phyloP scores from a whole-genome alignment of 2,329 filamentous ascomycete genomes.

The Colletotrichum zoysiae region DNA sequence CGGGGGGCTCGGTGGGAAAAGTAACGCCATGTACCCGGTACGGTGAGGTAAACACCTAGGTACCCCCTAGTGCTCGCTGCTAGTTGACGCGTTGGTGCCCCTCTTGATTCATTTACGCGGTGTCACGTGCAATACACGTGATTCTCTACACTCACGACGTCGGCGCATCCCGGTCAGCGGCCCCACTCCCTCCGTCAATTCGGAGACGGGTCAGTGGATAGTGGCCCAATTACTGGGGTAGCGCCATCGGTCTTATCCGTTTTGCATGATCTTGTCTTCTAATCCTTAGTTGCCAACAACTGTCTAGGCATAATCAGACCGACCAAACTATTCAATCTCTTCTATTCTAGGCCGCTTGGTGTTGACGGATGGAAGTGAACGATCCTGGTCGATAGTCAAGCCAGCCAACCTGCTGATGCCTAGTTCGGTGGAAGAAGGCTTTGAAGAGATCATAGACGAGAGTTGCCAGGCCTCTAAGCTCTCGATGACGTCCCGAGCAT shows the following conservation, averaged over 20 bases:
- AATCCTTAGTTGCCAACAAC: not conserved
- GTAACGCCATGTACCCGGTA: not conserved
- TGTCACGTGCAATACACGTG: constrained; percentile 3
- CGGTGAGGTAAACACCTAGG: not conserved
- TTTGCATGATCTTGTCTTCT: not conserved
- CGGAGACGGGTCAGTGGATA: not conserved
- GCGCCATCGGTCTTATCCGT: not conserved
- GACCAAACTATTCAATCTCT: constrained; percentile 66
- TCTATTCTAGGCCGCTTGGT: constrained; percentile 62
- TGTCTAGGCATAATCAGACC: not conserved
- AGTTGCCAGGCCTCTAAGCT: constrained; percentile 73
- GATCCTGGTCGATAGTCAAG: constrained; percentile 31
- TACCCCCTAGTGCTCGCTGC: not conserved
- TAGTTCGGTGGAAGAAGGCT: not conserved
- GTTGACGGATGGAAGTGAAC: constrained; percentile 23
- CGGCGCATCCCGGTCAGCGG: too few relatives aligned
- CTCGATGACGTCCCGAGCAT: constrained; percentile 76
- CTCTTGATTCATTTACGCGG: not conserved
- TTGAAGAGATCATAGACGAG: constrained; percentile 59
- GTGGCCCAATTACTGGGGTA: too few relatives aligned
- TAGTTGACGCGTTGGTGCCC: not conserved
- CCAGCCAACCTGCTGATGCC: constrained; percentile 33
- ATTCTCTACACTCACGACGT: not conserved
- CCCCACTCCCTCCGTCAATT: not conserved
- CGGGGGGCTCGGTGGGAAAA: constrained; percentile 20